Evolutionary conservation across 2,329 filamentous ascomycete species (phyloP).

Genomic region (Aspergillus awamori): DNA sequence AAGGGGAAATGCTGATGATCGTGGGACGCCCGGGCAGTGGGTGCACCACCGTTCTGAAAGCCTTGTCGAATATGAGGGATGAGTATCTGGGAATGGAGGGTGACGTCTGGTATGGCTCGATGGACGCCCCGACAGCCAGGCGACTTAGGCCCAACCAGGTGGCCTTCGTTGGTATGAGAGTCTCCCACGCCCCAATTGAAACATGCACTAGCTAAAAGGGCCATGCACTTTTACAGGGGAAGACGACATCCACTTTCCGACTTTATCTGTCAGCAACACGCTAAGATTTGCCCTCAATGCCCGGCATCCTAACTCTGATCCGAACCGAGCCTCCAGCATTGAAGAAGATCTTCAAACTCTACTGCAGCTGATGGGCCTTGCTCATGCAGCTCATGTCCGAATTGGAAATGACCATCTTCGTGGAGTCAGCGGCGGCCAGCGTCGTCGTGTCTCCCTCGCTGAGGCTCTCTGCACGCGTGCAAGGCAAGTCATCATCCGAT

Average conservation of each 20-base stretch:
- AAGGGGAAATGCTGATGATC: constrained; percentile 72
- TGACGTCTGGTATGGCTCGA: constrained; percentile 39
- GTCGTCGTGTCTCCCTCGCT: constrained; percentile 76
- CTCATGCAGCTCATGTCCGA: constrained; percentile 66
- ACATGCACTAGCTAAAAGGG: too few relatives aligned
- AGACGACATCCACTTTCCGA: constrained; percentile 80
- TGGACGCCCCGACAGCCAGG: too few relatives aligned
- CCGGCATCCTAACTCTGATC: constrained; percentile 1
- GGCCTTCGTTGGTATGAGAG: background rate
- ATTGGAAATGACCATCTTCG: constrained; percentile 81
- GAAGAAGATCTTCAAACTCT: background rate
- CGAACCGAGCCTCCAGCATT: background rate
- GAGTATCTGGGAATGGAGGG: constrained; percentile 63
- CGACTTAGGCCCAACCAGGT: background rate
- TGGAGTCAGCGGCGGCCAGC: constrained; percentile 74
- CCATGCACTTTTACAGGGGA: constrained; percentile 60
- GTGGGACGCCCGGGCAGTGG: constrained; percentile 73
- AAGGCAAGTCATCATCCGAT: background rate
- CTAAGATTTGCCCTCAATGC: constrained; percentile 66
- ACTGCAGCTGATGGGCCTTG: constrained; percentile 7
- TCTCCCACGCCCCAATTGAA: background rate
- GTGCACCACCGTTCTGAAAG: constrained; percentile 68
- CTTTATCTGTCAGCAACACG: constrained; percentile 80
- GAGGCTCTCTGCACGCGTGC: constrained; percentile 76
- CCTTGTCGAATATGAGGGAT: constrained; percentile 65